Conservation (phyloP, 1,139 yeast genomes). For the Chernovozyma sophiae-reginae region DNA sequence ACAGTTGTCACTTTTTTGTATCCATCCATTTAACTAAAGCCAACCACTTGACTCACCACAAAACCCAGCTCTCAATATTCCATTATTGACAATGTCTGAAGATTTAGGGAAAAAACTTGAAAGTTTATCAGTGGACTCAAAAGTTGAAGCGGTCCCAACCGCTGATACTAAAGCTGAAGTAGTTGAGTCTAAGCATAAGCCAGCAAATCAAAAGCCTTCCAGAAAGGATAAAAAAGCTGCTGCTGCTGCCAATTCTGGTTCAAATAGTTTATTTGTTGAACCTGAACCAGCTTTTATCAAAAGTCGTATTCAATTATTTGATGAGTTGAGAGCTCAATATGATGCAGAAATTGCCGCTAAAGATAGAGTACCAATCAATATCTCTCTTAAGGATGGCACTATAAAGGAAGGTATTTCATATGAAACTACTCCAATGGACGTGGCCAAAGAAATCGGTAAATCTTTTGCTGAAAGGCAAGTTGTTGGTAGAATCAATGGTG, state of each 20-base stretch:
- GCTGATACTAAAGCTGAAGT: constrained; percentile 13
- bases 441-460: constrained; percentile 81
- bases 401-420: constrained; percentile 74
- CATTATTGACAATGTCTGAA: constrained; percentile 27
- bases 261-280: constrained; percentile 48
- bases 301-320: constrained; percentile 74
- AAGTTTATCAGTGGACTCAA: constrained; percentile 38
- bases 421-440: constrained; percentile 87
- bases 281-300: constrained; percentile 84
- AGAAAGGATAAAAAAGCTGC: constrained; percentile 23
- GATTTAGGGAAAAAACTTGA: constrained; percentile 52
- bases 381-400: constrained; percentile 86
- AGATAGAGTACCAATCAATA: constrained; percentile 57
- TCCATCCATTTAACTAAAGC: background rate
- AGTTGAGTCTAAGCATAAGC: constrained; percentile 7
- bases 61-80: too few species aligned
- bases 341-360: constrained; percentile 67
- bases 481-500: constrained; percentile 86
- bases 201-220: constrained; percentile 9
- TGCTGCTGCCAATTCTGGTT: constrained; percentile 20
- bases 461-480: constrained; percentile 81
- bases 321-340: constrained; percentile 71
- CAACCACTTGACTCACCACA: too few species aligned
- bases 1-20: background rate
- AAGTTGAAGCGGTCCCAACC: too few species aligned